Conservation (phyloP, 805 yeast species). For the Nakazawaea sp. region DNA sequence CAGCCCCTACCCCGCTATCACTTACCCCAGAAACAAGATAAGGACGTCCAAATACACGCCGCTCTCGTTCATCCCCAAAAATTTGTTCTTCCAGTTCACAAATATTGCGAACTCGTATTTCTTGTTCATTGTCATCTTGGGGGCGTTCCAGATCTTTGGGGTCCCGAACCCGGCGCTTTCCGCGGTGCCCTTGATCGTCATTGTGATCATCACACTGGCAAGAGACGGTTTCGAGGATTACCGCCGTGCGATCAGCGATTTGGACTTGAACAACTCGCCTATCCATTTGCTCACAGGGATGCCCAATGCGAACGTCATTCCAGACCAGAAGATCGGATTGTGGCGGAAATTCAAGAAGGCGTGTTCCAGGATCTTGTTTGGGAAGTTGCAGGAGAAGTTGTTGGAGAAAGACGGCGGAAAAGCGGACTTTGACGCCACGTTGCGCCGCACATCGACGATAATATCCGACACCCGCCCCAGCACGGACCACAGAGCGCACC, state of each 20-base stretch:
- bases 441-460: conserved; percentile 19
- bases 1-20: conserved; percentile 32
- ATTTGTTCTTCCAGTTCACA: conserved; percentile 69
- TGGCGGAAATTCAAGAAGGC: conserved; percentile 69
- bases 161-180: conserved; percentile 72
- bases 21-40: conserved; percentile 85
- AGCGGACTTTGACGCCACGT: conserved; percentile 15
- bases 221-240: conserved; percentile 82
- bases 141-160: conserved; percentile 73
- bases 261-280: conserved; percentile 68
- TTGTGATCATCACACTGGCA: conserved; percentile 66
- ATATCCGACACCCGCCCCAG: not conserved
- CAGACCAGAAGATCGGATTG: conserved; percentile 52
- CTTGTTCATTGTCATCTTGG: conserved; percentile 69
- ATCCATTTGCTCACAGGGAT: conserved; percentile 58
- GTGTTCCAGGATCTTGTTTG: conserved; percentile 3
- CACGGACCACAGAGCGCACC: not conserved
- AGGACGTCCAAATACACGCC: conserved; percentile 96
- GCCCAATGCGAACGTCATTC: conserved; percentile 48
- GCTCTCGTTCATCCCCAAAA: conserved; percentile 79
- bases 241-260: conserved; percentile 61
- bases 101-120: conserved; percentile 91
- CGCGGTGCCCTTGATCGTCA: conserved; percentile 74
- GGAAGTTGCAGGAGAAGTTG: not conserved
- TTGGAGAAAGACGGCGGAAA: conserved; percentile 12